Percentiles rank a stretch among this genome's conserved stretches.
Evolutionary conservation across 164 flowering plant species (phyloP).

Genomic region (Protea cynaroides): DNA sequence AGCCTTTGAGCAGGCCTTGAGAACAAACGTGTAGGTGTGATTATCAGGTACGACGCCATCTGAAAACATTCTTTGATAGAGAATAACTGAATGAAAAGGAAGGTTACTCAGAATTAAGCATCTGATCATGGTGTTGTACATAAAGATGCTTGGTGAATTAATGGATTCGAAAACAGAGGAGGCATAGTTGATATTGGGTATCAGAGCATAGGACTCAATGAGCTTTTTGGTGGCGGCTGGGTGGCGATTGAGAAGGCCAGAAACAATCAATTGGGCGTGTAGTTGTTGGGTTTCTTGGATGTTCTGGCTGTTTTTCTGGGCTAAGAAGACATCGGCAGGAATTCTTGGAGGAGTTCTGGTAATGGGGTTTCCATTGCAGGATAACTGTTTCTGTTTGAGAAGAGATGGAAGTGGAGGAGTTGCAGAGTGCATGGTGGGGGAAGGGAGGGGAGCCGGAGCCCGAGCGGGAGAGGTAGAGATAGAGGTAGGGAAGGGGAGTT

Average conservation of each 20-base stretch:
- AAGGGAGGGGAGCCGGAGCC: too few species aligned
- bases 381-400: not conserved
- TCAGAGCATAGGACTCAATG: constrained; percentile 20
- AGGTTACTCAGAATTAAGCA: constrained; percentile 14
- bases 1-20: constrained; percentile 31
- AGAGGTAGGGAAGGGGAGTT: too few species aligned
- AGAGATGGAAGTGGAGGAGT: not conserved
- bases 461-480: too few species aligned
- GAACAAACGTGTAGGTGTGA: constrained; percentile 28
- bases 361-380: not conserved
- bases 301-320: constrained; percentile 11
- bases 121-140: constrained; percentile 38
- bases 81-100: constrained; percentile 15
- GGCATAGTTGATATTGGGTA: constrained; percentile 18
- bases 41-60: constrained; percentile 22
- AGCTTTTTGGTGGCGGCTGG: constrained; percentile 19
- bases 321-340: constrained; percentile 9
- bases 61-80: constrained; percentile 21
- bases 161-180: constrained; percentile 17
- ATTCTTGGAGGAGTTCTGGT: not conserved
- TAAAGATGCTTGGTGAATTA: constrained; percentile 23
- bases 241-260: constrained; percentile 21
- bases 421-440: too few species aligned
- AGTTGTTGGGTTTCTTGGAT: constrained; percentile 25
- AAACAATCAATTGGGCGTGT: constrained; percentile 31